A percentile compares a stretch with the other conserved stretches of the same genome.
Conservation (phyloP, 2,329 filamentous ascomycete species). For the Ilyonectria destructans region DNA sequence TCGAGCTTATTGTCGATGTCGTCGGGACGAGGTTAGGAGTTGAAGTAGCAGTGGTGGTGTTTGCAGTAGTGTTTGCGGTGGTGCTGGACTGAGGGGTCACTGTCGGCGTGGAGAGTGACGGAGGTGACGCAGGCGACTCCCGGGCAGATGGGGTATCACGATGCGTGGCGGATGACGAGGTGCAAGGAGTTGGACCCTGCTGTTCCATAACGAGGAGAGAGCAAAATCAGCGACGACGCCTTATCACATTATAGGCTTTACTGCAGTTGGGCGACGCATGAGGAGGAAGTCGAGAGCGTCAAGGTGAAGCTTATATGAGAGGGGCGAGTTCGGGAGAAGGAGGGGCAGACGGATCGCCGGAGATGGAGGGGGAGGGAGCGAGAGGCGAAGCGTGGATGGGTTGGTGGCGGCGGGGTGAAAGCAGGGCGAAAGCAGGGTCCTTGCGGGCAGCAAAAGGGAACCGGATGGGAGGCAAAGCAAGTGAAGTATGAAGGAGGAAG, state of each 20-base stretch:
- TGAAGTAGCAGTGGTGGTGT: slow-evolving; percentile 26
- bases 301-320: slow-evolving; percentile 45
- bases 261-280: slow-evolving; percentile 43
- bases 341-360: slow-evolving; percentile 49
- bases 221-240: slow-evolving; percentile 47
- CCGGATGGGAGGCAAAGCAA: slow-evolving; percentile 16
- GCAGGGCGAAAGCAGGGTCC: neutral
- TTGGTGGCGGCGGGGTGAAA: slow-evolving; percentile 38
- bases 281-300: slow-evolving; percentile 39
- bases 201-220: slow-evolving; percentile 69
- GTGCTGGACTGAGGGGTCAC: slow-evolving; percentile 40
- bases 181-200: slow-evolving; percentile 54
- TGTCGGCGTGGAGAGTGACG: slow-evolving; percentile 41
- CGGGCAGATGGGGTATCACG: slow-evolving; percentile 51
- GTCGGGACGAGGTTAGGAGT: slow-evolving; percentile 30
- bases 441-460: slow-evolving; percentile 11
- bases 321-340: slow-evolving; percentile 44
- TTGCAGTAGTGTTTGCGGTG: neutral
- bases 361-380: slow-evolving; percentile 45
- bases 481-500: slow-evolving; percentile 24
- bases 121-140: slow-evolving; percentile 35
- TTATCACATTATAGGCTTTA: slow-evolving; percentile 50
- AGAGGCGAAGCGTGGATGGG: slow-evolving; percentile 36
- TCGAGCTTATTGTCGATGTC: slow-evolving; percentile 35
- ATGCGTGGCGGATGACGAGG: slow-evolving; percentile 46